Evolutionary conservation across 2,329 filamentous ascomycete species (phyloP).

Genomic region (Arachnomyces sp.): DNA sequence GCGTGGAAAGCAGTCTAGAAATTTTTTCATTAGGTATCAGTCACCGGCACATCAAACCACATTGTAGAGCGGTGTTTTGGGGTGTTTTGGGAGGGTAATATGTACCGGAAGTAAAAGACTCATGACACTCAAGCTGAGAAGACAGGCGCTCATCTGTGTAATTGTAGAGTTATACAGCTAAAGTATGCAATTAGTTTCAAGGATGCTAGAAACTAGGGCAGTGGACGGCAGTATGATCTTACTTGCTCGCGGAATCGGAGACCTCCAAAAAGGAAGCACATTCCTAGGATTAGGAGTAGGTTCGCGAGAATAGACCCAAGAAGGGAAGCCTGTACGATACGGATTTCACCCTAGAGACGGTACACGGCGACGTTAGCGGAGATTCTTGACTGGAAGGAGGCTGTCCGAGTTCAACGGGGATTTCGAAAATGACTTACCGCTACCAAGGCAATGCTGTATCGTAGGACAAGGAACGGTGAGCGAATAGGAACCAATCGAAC

Average conservation of each 20-base stretch:
- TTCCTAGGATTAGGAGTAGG: conserved; percentile 77
- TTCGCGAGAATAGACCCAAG: conserved; percentile 87
- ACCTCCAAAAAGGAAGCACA: conserved; percentile 82
- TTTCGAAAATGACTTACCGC: conserved; percentile 44
- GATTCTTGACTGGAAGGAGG: too few species aligned
- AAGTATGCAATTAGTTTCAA: not conserved
- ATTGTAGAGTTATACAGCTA: conserved; percentile 90
- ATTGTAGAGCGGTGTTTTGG: not conserved
- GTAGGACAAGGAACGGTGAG: conserved; percentile 16
- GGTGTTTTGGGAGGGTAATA: conserved; percentile 7
- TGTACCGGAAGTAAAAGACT: conserved; percentile 73
- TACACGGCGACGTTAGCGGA: not conserved
- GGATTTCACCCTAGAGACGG: conserved; percentile 60
- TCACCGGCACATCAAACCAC: not conserved
- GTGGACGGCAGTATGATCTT: conserved; percentile 16
- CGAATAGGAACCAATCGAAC: conserved; percentile 23
- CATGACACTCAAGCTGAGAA: conserved; percentile 82
- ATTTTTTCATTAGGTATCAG: not conserved
- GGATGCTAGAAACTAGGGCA: not conserved
- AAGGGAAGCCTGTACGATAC: conserved; percentile 83
- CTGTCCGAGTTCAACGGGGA: not conserved
- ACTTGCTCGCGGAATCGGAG: conserved; percentile 80
- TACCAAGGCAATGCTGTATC: conserved; percentile 60
- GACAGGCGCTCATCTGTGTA: conserved; percentile 90
- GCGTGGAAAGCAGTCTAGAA: conserved; percentile 78